Conservation (phyloP, 179 eudicot genomes). For the Silene noctiflora region DNA sequence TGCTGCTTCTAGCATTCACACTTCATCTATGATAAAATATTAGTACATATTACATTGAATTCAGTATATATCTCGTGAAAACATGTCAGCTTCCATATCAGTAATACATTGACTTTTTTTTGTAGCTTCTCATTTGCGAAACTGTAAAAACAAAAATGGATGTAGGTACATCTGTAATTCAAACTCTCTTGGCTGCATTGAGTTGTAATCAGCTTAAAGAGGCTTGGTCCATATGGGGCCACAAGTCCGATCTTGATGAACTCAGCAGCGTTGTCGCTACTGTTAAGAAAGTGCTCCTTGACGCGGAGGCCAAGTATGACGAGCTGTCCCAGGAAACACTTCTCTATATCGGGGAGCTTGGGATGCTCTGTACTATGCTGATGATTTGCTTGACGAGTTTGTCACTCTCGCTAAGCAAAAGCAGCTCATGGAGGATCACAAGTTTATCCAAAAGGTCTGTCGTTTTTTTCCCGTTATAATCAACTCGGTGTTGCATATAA, state of each 20-base stretch:
- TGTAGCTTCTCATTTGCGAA: neutral
- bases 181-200: neutral
- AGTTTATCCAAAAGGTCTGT: conserved; percentile 13
- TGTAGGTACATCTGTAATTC: neutral
- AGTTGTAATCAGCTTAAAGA: neutral
- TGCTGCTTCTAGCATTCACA: no score
- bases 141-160: neutral
- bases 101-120: no score
- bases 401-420: conserved; percentile 15
- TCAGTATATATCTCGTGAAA: no score
- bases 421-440: neutral
- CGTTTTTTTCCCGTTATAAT: conserved; percentile 26
- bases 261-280: neutral
- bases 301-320: neutral
- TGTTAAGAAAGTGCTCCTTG: neutral
- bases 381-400: conserved; percentile 28
- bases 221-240: neutral
- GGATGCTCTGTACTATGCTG: conserved; percentile 21
- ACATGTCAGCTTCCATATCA: no score
- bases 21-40: no score
- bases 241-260: neutral
- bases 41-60: no score
- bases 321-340: conserved; percentile 13
- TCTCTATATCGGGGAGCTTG: conserved; percentile 23
- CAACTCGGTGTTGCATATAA: conserved; percentile 4